Evolutionary conservation across 108 stramenopile species (phyloP), one percentile per base, ranked within the genome.

Genomic region (Cyclotella choctawhatcheeana): DNA sequence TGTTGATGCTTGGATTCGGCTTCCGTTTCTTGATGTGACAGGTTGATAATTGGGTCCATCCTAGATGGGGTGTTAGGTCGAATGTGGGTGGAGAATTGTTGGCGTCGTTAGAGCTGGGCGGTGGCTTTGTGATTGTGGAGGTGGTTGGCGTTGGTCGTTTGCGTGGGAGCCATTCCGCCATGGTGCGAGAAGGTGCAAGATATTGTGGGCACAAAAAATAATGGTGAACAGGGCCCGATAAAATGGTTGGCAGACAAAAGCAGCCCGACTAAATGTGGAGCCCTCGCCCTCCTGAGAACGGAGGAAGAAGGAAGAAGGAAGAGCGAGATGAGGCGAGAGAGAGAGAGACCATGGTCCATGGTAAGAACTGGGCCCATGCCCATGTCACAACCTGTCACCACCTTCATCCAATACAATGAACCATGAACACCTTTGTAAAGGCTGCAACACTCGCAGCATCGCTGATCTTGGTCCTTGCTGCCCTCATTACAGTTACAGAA

Each of bases 31-130:
- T 60, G 48, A 44, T 14, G 26, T 27, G 56, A 40, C 67, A 71
- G 16, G 69, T 16, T 3, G 80, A 44, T 29, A 77, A 29, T 35
- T 58, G 65, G 0, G 80, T 77, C 76, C 76, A 77, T 7, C 60
- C 75, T 18, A 81, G 60, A 27, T 56, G 60, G 13, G 75, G 64
- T 27, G 17, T 16, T 4, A 17, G 16, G 17, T 4, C 6, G 37
- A 40, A 40, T 8, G 37, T 8, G 8, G 12, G 8, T 40, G 37
- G 12, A 6, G 6, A n/a, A 4, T 48, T 48, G 4, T 4, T 10
- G 4, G n/a, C 47, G 4, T 10, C 47, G 4, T 48, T n/a, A n/a
- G 4, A 4, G 8, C 4, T n/a, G 37, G 37, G 37, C 12, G 6
- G 37, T 40, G 6, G 6, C 37, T 40, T 12, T n/a, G 8, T n/a